Evolutionary conservation across 192 early-diverging fungal genomes (phyloP).

Genomic region (Lunasporangiospora selenospora): DNA sequence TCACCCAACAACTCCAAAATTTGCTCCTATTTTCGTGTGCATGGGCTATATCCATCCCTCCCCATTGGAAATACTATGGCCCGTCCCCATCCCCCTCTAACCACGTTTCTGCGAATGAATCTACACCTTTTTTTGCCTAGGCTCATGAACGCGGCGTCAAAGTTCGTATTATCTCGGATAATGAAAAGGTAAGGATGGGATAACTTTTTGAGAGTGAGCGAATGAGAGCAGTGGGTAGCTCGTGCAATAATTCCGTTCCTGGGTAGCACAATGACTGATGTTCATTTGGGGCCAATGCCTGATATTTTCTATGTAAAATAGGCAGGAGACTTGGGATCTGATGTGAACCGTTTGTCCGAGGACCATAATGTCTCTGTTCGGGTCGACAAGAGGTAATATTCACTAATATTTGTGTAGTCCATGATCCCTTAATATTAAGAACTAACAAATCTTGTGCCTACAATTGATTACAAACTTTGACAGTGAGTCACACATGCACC

Average conservation of each 20-base stretch:
- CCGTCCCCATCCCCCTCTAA: no score
- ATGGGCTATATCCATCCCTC: no score
- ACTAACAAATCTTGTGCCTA: background rate
- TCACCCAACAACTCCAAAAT: no score
- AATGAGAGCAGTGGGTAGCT: no score
- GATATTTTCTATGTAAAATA: conserved; percentile 35
- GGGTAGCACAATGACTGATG: no score
- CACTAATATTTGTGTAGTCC: no score
- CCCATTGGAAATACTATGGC: no score
- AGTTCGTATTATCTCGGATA: conserved; percentile 78
- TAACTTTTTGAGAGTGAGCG: no score
- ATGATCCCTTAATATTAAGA: conserved; percentile 21
- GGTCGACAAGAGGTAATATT: conserved; percentile 55
- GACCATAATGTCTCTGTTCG: conserved; percentile 55
- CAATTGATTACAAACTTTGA: background rate
- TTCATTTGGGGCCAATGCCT: no score
- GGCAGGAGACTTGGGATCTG: conserved; percentile 61
- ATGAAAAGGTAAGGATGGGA: conserved; percentile 60
- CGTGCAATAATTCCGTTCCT: no score
- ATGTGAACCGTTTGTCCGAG: conserved; percentile 57
- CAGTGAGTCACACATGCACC: conserved; percentile 66
- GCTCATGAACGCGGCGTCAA: conserved; percentile 43
- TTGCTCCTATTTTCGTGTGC: no score
- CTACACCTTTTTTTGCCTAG: background rate
- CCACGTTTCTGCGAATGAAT: no score